Conservation (phyloP, 345 rosid species). For the Citrus inodora region DNA sequence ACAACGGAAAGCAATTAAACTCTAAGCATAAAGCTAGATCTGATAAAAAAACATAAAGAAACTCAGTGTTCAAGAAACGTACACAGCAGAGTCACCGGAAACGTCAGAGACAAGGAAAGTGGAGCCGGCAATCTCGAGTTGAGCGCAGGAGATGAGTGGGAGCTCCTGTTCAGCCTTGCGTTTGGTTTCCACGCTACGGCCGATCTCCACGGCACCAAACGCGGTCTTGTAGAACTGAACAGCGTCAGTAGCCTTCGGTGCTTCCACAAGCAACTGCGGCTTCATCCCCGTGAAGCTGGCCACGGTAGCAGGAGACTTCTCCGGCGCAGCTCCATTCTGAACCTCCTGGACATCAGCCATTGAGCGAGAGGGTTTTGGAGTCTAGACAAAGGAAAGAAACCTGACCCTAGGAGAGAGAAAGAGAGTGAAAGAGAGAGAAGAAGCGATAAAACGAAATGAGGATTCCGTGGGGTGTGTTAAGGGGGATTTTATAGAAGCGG, state of each 20-base stretch:
- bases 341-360: slow-evolving; percentile 55
- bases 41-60: neutral
- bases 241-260: slow-evolving; percentile 76
- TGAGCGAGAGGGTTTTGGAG: neutral
- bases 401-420: slow-evolving; percentile 37
- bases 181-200: slow-evolving; percentile 64
- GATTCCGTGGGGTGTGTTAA: neutral
- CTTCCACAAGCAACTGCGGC: slow-evolving; percentile 71
- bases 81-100: slow-evolving; percentile 39
- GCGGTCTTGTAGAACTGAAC: slow-evolving; percentile 79
- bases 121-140: slow-evolving; percentile 62
- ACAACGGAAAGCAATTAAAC: neutral
- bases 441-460: slow-evolving; percentile 14
- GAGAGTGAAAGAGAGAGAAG: neutral
- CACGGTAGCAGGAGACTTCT: slow-evolving; percentile 31
- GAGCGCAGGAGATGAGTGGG: slow-evolving; percentile 73
- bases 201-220: slow-evolving; percentile 67
- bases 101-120: slow-evolving; percentile 55
- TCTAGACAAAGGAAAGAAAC: neutral
- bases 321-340: slow-evolving; percentile 57
- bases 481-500: slow-evolving; percentile 50
- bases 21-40: neutral
- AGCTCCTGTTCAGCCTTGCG: slow-evolving; percentile 92
- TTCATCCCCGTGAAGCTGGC: slow-evolving; percentile 47
- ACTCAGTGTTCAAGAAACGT: slow-evolving; percentile 2